Conservation (phyloP, 352 stramenopile species). For the Globisporangium uncinulatum region DNA sequence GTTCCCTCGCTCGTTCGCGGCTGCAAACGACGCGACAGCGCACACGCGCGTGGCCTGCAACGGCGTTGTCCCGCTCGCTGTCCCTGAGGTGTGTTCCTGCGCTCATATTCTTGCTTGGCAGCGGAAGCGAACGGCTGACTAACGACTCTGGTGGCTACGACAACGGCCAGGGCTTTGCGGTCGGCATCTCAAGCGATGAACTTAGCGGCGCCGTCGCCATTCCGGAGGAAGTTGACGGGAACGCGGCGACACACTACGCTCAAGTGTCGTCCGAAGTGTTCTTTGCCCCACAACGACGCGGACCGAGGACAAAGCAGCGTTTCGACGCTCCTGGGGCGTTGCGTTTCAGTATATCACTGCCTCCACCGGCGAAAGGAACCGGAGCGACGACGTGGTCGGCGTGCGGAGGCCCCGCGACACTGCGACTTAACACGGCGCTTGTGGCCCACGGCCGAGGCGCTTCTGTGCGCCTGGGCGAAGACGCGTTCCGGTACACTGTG, state of each 20-base stretch:
- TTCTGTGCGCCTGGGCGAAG: conserved; percentile 7
- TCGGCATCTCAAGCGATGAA: conserved; percentile 20
- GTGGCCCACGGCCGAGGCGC: conserved; percentile 13
- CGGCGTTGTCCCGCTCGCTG: conserved; percentile 1
- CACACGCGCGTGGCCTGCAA: conserved; percentile 11
- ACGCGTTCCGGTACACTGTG: conserved; percentile 5
- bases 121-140: not conserved
- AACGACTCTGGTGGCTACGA: not conserved
- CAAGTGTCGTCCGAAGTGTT: conserved; percentile 16
- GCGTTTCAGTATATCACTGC: conserved; percentile 13
- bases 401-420: conserved; percentile 11
- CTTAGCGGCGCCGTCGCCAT: conserved; percentile 18
- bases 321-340: conserved; percentile 7
- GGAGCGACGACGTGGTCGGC: conserved; percentile 19
- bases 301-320: conserved; percentile 11
- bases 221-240: not conserved
- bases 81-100: not conserved
- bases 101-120: not conserved
- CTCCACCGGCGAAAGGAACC: not conserved
- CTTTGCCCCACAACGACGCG: conserved; percentile 17
- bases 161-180: conserved; percentile 5
- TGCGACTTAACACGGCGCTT: conserved; percentile 30
- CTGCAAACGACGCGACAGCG: not conserved
- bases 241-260: conserved; percentile 6
- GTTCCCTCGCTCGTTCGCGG: conserved; percentile 7